A percentile compares a stretch with the other conserved stretches of the same genome.
Conservation (phyloP, 2,329 filamentous ascomycete genomes). For the Aspergillus sp. region DNA sequence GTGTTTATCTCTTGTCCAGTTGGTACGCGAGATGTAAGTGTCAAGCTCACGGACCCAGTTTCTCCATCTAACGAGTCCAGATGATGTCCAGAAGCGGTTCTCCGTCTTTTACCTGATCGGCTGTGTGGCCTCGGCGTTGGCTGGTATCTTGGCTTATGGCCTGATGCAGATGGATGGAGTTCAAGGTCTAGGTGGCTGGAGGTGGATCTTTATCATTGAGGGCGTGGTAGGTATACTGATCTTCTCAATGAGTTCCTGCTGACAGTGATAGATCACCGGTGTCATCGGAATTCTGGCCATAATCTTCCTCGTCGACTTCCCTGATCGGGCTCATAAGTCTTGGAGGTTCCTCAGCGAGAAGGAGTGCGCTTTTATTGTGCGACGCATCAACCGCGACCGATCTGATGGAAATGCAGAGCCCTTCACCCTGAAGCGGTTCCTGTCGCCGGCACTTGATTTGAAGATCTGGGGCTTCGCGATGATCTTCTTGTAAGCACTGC, state of each 20-base stretch:
- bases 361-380: constrained; percentile 56
- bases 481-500: constrained; percentile 57
- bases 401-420: constrained; percentile 55
- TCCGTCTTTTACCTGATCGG: constrained; percentile 57
- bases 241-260: constrained; percentile 1
- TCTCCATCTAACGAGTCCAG: constrained; percentile 16
- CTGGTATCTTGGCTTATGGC: constrained; percentile 52
- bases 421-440: constrained; percentile 53
- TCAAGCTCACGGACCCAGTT: not conserved
- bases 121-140: constrained; percentile 52
- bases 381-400: constrained; percentile 58
- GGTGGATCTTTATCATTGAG: constrained; percentile 62
- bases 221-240: constrained; percentile 41
- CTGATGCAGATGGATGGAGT: constrained; percentile 49
- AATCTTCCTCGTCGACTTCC: constrained; percentile 45
- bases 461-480: constrained; percentile 61
- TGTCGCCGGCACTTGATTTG: constrained; percentile 53
- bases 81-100: constrained; percentile 40
- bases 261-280: constrained; percentile 30
- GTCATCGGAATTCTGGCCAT: constrained; percentile 35
- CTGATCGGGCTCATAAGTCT: constrained; percentile 37
- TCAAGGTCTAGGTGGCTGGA: constrained; percentile 51
- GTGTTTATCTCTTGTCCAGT: constrained; percentile 72
- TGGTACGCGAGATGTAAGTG: constrained; percentile 64
- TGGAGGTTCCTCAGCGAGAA: constrained; percentile 39